Evolutionary conservation across 768 basidiomycete genomes (phyloP).

Genomic region (Amanita muscaria): DNA sequence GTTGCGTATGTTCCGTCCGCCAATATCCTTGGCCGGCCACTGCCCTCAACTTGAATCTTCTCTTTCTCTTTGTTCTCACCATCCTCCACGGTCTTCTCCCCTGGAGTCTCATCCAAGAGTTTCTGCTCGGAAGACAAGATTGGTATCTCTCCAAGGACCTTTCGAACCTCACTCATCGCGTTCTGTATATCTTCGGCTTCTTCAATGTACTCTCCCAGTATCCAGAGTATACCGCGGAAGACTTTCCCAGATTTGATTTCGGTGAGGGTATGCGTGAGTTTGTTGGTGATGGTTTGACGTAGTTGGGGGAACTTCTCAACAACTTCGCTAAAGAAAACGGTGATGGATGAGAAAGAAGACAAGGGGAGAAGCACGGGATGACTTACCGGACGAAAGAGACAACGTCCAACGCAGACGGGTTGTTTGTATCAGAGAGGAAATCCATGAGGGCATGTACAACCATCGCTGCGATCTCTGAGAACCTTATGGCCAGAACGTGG

Average conservation of each 20-base stretch:
- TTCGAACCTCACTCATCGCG: conserved; percentile 70
- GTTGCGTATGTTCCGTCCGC: conserved; percentile 98
- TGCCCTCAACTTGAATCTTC: conserved; percentile 33
- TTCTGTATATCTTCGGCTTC: conserved; percentile 55
- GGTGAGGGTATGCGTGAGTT: conserved; percentile 68
- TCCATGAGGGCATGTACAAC: conserved; percentile 93
- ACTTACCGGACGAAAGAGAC: conserved; percentile 55
- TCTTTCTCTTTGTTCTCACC: conserved; percentile 45
- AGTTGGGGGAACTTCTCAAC: conserved; percentile 95
- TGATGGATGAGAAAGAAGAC: neutral
- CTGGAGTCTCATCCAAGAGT: conserved; percentile 67
- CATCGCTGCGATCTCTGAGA: conserved; percentile 92
- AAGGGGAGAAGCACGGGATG: neutral
- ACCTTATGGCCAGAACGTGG: conserved; percentile 91
- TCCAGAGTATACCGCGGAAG: conserved; percentile 94
- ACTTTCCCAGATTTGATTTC: conserved; percentile 97
- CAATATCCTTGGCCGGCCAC: conserved; percentile 66
- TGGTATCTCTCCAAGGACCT: conserved; percentile 93
- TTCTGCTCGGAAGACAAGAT: conserved; percentile 88
- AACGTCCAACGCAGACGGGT: conserved; percentile 91
- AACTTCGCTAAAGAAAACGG: conserved; percentile 55
- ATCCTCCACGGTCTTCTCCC: conserved; percentile 20
- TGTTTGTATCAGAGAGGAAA: conserved; percentile 90
- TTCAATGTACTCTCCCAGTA: conserved; percentile 92
- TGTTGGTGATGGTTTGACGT: conserved; percentile 74